Evolutionary conservation across 2,329 filamentous ascomycete species (phyloP).

Genomic region (Anisogramma anomala): DNA sequence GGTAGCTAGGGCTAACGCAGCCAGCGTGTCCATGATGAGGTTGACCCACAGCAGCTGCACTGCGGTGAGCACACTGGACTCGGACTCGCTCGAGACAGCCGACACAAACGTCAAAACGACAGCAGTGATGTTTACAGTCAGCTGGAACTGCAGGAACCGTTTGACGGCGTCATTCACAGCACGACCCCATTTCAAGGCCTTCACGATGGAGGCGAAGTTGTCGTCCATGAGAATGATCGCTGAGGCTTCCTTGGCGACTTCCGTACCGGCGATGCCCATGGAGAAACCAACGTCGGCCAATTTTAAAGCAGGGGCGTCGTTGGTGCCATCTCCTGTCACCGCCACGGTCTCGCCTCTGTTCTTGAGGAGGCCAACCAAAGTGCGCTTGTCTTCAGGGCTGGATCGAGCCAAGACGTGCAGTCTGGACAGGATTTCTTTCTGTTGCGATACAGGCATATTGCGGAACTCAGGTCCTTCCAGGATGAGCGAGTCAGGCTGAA

Average conservation of each 20-base stretch:
- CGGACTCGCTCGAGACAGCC: conserved; percentile 57
- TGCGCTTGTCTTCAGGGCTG: conserved; percentile 66
- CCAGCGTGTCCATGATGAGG: conserved; percentile 94
- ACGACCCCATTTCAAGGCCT: conserved; percentile 55
- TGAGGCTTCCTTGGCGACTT: conserved; percentile 56
- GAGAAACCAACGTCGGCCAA: conserved; percentile 57
- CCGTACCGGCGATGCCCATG: conserved; percentile 56
- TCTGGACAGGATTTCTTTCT: conserved; percentile 54
- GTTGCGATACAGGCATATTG: conserved; percentile 54
- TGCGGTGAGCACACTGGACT: conserved; percentile 69
- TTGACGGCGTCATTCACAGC: conserved; percentile 69
- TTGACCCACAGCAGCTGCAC: conserved; percentile 95
- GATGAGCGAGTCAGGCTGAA: conserved; percentile 54
- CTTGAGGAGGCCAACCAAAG: conserved; percentile 59
- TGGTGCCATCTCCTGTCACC: conserved; percentile 64
- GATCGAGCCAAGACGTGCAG: conserved; percentile 64
- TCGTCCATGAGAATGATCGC: conserved; percentile 57
- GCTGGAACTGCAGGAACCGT: conserved; percentile 65
- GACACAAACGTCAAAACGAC: conserved; percentile 81
- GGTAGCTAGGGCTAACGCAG: conserved; percentile 76
- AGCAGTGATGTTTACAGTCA: conserved; percentile 85
- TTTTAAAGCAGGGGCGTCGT: conserved; percentile 54
- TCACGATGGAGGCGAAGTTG: conserved; percentile 56
- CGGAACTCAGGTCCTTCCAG: conserved; percentile 73
- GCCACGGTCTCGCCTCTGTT: conserved; percentile 67